Evolutionary conservation across 768 basidiomycete genomes (phyloP).

Genomic region (Tremella yokohamensis): DNA sequence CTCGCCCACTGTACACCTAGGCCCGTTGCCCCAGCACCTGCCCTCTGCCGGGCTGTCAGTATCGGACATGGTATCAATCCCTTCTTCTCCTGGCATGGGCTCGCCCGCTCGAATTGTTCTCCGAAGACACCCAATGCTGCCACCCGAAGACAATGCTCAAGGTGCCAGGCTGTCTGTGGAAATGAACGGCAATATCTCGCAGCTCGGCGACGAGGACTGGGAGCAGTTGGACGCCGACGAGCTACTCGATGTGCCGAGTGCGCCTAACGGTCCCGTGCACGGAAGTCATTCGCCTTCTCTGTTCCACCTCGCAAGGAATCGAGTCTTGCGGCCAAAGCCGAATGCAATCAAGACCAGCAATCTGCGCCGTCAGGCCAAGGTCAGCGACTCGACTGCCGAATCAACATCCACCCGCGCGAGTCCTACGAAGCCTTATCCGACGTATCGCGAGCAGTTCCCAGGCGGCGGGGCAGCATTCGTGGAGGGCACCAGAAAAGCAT

Average conservation of each 20-base stretch:
- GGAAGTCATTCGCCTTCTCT: neutral
- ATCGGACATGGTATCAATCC: constrained; percentile 33
- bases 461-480: neutral
- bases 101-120: constrained; percentile 23
- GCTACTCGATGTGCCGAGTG: constrained; percentile 5
- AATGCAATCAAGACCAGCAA: neutral
- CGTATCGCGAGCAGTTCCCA: neutral
- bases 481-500: neutral
- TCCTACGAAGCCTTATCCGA: neutral
- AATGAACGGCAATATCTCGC: constrained; percentile 28
- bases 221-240: constrained; percentile 26
- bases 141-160: constrained; percentile 23
- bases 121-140: constrained; percentile 24
- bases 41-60: constrained; percentile 39
- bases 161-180: constrained; percentile 31
- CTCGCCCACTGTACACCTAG: constrained; percentile 5
- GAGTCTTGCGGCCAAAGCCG: neutral
- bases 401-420: neutral
- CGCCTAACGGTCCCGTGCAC: constrained; percentile 15
- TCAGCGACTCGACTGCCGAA: neutral
- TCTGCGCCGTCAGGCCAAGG: neutral
- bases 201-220: constrained; percentile 45
- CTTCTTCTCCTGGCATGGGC: constrained; percentile 20
- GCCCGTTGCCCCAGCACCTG: constrained; percentile 25
- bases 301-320: neutral